Percentiles rank a stretch among this genome's conserved stretches.
Evolutionary conservation across 768 basidiomycete genomes (phyloP).

Genomic region (Gymnopilus junonius): DNA sequence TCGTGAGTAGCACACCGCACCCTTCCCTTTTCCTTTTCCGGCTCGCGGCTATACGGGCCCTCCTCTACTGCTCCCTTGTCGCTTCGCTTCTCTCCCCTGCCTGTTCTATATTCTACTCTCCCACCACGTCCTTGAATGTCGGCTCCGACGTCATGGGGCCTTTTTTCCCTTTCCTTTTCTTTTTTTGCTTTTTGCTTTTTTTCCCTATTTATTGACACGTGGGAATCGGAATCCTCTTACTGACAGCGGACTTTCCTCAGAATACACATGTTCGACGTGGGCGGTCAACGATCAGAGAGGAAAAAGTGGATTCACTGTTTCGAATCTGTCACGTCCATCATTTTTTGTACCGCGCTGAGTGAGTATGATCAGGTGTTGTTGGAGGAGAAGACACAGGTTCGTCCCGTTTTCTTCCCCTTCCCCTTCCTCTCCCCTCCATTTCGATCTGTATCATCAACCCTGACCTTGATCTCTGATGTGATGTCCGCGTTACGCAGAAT

Average conservation of each 20-base stretch:
- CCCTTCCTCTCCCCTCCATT: background rate
- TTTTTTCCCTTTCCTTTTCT: background rate
- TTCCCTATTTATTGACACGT: background rate
- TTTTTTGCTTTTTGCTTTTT: background rate
- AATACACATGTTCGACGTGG: slow-evolving; percentile 79
- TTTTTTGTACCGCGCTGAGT: slow-evolving; percentile 72
- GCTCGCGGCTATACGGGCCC: background rate
- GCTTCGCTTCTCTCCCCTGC: background rate
- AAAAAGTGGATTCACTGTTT: slow-evolving; percentile 79
- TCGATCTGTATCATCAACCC: background rate
- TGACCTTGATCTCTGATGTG: slow-evolving; percentile 20
- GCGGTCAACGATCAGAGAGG: slow-evolving; percentile 78
- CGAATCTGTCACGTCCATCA: slow-evolving; percentile 63
- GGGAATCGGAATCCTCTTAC: background rate
- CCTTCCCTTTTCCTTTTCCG: background rate
- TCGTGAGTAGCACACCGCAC: slow-evolving; percentile 43
- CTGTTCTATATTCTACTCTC: background rate
- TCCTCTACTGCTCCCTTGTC: background rate
- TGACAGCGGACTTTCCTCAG: slow-evolving; percentile 21
- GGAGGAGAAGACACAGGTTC: slow-evolving; percentile 68
- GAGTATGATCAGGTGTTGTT: slow-evolving; percentile 78
- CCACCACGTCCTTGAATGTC: background rate
- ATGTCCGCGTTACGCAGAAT: slow-evolving; percentile 75
- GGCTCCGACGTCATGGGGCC: slow-evolving; percentile 1
- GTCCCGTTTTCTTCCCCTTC: slow-evolving; percentile 23